Percentiles rank a stretch among this genome's conserved stretches.
phyloP scores from a whole-genome alignment of 257 asterid species.

The Jasminum sambac region DNA sequence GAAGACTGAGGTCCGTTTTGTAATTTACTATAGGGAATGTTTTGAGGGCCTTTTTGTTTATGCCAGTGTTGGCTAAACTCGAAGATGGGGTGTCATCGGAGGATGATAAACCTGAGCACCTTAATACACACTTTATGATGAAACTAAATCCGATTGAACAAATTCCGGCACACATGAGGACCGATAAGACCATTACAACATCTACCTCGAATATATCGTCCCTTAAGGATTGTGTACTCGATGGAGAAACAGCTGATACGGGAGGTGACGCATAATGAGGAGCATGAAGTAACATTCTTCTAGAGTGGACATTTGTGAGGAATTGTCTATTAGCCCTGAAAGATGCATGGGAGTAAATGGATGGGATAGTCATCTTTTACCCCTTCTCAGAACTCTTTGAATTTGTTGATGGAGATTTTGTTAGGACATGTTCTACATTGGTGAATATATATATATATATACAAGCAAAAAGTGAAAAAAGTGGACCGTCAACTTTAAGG shows the following conservation, averaged over 20 bases:
- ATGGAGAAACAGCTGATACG: slow-evolving; percentile 18
- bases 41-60: slow-evolving; percentile 52
- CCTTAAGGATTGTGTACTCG: background rate
- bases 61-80: slow-evolving; percentile 40
- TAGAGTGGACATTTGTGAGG: slow-evolving; percentile 28
- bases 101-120: slow-evolving; percentile 37
- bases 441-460: slow-evolving; percentile 34
- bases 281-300: slow-evolving; percentile 42
- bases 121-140: slow-evolving; percentile 48
- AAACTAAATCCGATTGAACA: slow-evolving; percentile 59
- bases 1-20: slow-evolving; percentile 33
- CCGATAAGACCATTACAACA: slow-evolving; percentile 56
- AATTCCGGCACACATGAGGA: slow-evolving; percentile 54
- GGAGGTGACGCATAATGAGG: slow-evolving; percentile 29
- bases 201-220: slow-evolving; percentile 44
- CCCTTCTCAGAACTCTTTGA: background rate
- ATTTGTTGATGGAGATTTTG: slow-evolving; percentile 7
- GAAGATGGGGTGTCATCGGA: slow-evolving; percentile 5
- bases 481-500: too few species aligned
- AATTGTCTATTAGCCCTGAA: slow-evolving; percentile 22
- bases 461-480: too few species aligned
- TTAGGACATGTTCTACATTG: slow-evolving; percentile 20
- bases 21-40: slow-evolving; percentile 42
- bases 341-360: slow-evolving; percentile 21
- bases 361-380: slow-evolving; percentile 29